Conservation (phyloP, 805 yeast genomes). For the Suhomyces faveliae region DNA sequence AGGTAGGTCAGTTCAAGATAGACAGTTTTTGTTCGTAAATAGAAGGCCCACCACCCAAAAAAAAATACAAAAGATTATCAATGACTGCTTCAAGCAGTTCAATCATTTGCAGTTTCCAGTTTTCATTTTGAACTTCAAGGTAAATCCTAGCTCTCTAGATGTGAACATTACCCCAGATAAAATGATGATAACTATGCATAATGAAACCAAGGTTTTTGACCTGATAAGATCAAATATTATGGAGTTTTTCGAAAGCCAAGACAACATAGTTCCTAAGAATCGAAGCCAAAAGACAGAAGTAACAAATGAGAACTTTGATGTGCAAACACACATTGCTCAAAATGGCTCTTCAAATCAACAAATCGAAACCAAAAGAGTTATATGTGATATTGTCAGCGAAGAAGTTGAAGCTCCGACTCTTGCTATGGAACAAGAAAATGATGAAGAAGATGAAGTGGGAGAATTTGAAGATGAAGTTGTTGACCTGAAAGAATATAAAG, state of each 20-base stretch:
- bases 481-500: background rate
- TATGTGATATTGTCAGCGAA: background rate
- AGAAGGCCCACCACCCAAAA: conserved; percentile 68
- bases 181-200: conserved; percentile 63
- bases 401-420: background rate
- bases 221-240: conserved; percentile 50
- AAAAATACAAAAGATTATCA: conserved; percentile 55
- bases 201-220: conserved; percentile 61
- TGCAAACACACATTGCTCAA: background rate
- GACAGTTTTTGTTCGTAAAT: conserved; percentile 76
- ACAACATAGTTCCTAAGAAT: conserved; percentile 20
- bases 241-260: conserved; percentile 43
- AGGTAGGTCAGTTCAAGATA: conserved; percentile 61
- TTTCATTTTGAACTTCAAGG: conserved; percentile 56
- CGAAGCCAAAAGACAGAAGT: background rate
- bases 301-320: background rate
- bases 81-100: conserved; percentile 70
- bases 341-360: background rate
- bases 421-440: background rate
- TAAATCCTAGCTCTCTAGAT: conserved; percentile 60
- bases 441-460: conserved; percentile 4
- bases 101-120: conserved; percentile 76
- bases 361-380: background rate
- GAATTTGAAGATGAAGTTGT: background rate
- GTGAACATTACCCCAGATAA: conserved; percentile 93